Percentiles rank a stretch among this genome's conserved stretches.
Evolutionary conservation across 176 grass and related monocot genomes (phyloP).

Genomic region (Rhynchospora pubera): DNA sequence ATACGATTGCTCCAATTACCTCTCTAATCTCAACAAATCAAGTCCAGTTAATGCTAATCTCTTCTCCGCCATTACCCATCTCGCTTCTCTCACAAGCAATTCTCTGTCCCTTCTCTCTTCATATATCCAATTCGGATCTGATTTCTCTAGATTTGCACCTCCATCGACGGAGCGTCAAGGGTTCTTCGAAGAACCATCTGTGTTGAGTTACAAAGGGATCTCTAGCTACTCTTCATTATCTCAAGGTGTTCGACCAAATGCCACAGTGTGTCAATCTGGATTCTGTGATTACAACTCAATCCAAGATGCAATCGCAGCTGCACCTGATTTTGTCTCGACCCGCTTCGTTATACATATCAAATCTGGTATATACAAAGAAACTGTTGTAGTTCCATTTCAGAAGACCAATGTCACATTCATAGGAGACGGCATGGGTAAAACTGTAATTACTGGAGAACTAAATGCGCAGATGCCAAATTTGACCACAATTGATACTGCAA

Average conservation of each 20-base stretch:
- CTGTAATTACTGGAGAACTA: slow-evolving; percentile 40
- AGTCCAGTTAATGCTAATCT: background rate
- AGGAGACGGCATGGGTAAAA: slow-evolving; percentile 50
- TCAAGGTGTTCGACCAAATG: slow-evolving; percentile 20
- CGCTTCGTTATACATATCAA: slow-evolving; percentile 40
- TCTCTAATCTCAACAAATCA: slow-evolving; percentile 28
- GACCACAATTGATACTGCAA: slow-evolving; percentile 51
- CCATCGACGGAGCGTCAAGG: slow-evolving; percentile 20
- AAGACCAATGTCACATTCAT: slow-evolving; percentile 59
- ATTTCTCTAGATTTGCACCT: background rate
- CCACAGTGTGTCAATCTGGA: slow-evolving; percentile 43
- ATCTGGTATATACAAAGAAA: slow-evolving; percentile 58
- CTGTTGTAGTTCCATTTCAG: slow-evolving; percentile 35
- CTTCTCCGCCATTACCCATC: slow-evolving; percentile 2
- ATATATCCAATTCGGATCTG: background rate
- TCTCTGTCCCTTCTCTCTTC: slow-evolving; percentile 22
- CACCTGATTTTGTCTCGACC: slow-evolving; percentile 23
- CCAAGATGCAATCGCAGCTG: slow-evolving; percentile 42
- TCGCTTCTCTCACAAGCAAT: background rate
- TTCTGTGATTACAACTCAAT: slow-evolving; percentile 37
- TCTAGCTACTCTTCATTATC: slow-evolving; percentile 22
- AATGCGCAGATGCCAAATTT: slow-evolving; percentile 42
- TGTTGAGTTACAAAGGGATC: background rate
- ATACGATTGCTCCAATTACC: slow-evolving; percentile 59
- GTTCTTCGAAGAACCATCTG: slow-evolving; percentile 10